phyloP scores from a whole-genome alignment of 257 asterid species.

The Solanum lycopersicoides region DNA sequence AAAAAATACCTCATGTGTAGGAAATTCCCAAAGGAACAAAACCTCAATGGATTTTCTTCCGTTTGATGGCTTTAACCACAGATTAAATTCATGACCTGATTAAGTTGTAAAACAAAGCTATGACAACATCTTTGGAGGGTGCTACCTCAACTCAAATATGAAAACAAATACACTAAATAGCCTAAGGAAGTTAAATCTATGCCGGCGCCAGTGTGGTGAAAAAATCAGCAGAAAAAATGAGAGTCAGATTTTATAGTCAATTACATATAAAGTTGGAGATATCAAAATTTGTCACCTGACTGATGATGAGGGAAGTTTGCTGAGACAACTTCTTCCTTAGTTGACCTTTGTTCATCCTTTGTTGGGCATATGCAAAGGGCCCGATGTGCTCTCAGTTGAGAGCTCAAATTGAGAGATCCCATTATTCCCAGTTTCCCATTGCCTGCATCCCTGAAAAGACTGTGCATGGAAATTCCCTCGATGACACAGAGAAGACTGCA shows the following conservation, averaged over 20 bases:
- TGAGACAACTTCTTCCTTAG: conserved; percentile 61
- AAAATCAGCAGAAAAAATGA: background rate
- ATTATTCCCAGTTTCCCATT: conserved; percentile 67
- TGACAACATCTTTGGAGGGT: background rate
- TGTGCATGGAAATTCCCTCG: conserved; percentile 64
- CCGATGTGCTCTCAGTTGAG: conserved; percentile 61
- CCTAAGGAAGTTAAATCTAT: background rate
- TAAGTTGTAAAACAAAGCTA: background rate
- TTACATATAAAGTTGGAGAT: background rate
- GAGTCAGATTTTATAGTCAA: background rate
- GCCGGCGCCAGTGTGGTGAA: background rate
- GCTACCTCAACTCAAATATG: background rate
- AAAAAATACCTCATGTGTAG: background rate
- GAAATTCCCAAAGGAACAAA: background rate
- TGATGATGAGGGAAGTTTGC: conserved; percentile 45
- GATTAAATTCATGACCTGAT: background rate
- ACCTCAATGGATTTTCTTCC: background rate
- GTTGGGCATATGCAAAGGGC: conserved; percentile 37
- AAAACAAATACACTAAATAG: background rate
- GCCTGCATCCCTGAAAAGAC: conserved; percentile 61
- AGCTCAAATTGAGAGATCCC: conserved; percentile 43
- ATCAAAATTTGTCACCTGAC: conserved; percentile 39
- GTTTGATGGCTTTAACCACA: background rate
- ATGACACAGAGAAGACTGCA: conserved; percentile 70
- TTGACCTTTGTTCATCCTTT: conserved; percentile 47